phyloP scores from a whole-genome alignment of 768 basidiomycete species.

The Tricholoma sp. region DNA sequence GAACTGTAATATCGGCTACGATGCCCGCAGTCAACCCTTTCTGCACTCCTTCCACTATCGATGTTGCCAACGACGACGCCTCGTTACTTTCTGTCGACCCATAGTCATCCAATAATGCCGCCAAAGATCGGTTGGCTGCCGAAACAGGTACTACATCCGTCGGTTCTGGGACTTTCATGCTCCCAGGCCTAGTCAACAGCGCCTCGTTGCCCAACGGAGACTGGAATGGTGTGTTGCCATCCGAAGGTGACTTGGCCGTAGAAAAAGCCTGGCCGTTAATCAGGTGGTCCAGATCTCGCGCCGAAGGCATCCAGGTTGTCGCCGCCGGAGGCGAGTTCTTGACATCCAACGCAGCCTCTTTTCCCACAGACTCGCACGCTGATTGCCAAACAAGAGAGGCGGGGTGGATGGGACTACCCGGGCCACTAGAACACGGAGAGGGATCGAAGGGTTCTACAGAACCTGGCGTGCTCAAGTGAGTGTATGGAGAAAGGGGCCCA shows the following conservation, averaged over 20 bases:
- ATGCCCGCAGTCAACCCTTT: constrained; percentile 46
- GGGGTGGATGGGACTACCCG: neutral
- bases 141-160: neutral
- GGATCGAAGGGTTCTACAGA: neutral
- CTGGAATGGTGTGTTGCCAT: constrained; percentile 7
- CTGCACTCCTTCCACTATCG: neutral
- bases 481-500: neutral
- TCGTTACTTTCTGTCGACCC: constrained; percentile 7
- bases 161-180: constrained; percentile 6
- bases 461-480: neutral
- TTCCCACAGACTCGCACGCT: neutral
- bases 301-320: neutral
- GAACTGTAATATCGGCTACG: constrained; percentile 63
- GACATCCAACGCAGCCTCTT: neutral
- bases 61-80: constrained; percentile 4
- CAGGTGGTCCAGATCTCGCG: neutral
- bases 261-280: neutral
- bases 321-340: neutral
- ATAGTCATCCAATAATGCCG: constrained; percentile 27
- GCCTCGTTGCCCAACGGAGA: constrained; percentile 28
- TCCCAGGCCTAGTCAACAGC: constrained; percentile 19
- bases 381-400: neutral
- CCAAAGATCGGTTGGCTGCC: constrained; percentile 21
- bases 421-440: neutral
- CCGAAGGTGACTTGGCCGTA: neutral